phyloP scores from a whole-genome alignment of 1,284 basidiomycete genomes.

The Macrocystidia cucumis region DNA sequence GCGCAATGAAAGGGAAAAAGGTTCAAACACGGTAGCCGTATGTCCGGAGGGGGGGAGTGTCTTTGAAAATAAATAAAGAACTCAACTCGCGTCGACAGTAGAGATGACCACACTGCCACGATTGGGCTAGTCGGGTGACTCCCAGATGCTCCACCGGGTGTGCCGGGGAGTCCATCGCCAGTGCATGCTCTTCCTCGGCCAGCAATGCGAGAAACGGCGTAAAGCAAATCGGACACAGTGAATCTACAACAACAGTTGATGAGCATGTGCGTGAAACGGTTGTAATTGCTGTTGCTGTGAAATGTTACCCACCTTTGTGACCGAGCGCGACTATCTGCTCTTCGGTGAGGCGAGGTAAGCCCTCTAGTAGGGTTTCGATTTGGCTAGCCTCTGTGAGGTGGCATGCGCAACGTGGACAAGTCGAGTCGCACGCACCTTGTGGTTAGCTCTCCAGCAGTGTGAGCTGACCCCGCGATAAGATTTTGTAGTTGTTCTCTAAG shows the following conservation, averaged over 20 bases:
- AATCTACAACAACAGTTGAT: conserved; percentile 31
- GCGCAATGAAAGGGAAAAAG: too few relatives aligned
- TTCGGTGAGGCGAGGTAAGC: conserved; percentile 28
- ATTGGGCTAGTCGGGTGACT: conserved; percentile 47
- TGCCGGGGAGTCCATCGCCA: conserved; percentile 69
- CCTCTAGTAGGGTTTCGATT: conserved; percentile 21
- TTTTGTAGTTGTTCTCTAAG: too few relatives aligned
- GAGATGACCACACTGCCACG: conserved; percentile 59
- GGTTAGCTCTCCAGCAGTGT: too few relatives aligned
- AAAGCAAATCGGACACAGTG: conserved; percentile 64
- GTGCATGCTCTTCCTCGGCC: conserved; percentile 65
- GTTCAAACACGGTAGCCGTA: too few relatives aligned
- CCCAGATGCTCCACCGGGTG: conserved; percentile 59
- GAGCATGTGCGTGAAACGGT: conserved; percentile 1
- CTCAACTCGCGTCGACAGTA: conserved; percentile 71
- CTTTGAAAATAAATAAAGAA: too few relatives aligned
- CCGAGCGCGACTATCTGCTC: conserved; percentile 23
- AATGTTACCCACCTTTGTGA: conserved; percentile 20
- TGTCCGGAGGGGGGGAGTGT: too few relatives aligned
- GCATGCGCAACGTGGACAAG: too few relatives aligned
- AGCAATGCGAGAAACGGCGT: conserved; percentile 54
- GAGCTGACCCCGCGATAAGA: too few relatives aligned
- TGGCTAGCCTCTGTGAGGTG: conserved; percentile 18
- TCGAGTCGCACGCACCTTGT: too few relatives aligned
- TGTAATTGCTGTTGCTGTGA: background rate